Base-by-base conservation (phyloP, 805 yeast genomes). In the baker's yeast (Saccharomyces cerevisiae) region DNA sequence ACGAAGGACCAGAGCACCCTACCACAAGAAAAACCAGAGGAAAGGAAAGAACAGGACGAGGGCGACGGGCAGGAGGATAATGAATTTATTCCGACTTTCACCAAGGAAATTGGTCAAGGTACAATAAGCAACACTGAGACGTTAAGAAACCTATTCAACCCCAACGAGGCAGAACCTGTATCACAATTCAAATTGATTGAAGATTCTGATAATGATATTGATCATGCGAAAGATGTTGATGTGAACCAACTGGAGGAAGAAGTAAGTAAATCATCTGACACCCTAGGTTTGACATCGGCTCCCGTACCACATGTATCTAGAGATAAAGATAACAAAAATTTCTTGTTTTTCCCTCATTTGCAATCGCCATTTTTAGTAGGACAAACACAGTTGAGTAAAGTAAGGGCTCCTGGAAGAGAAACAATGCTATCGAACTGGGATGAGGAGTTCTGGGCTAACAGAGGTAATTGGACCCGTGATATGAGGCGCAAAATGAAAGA, bases 321-420 rank as follows among this genome's bases (percentile, higher is more conserved):
- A 31, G 70, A 70, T 47, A 68, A 64, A 47, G 70, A 70, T 46
- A 68, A 62, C 54, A 75, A 66, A 59, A 70, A 70, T 49, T 83
- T 89, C 6, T 73, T 90, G 36, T 91, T 92, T 69, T 92, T 95
- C 78, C 73, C 85, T 1, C 97, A 92, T 67, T 73, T 76, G 11
- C 86, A 86, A 21, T 91, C 97, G 0, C 97, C 97, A 0, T 92
- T 89, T 71, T 73, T 92, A 58, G 81, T 80, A 51, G 84, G 97
- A 0, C 98, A 91, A 70, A 77, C 96, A 0, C 96, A 87, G 67
- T 68, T 89, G 49, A 80, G 79, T 55, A 85, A 82, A 62, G 75
- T 79, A 6, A 63, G 67, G n/a, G 55, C 53, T 31, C 52, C 56
- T 17, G 59, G 60, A 5, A 68, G 66, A 3, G 64, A 65, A 13